Evolutionary conservation across 2,329 filamentous ascomycete genomes (phyloP), one percentile per base, ranked within the genome.

Genomic region (Hypoxylon sp.): DNA sequence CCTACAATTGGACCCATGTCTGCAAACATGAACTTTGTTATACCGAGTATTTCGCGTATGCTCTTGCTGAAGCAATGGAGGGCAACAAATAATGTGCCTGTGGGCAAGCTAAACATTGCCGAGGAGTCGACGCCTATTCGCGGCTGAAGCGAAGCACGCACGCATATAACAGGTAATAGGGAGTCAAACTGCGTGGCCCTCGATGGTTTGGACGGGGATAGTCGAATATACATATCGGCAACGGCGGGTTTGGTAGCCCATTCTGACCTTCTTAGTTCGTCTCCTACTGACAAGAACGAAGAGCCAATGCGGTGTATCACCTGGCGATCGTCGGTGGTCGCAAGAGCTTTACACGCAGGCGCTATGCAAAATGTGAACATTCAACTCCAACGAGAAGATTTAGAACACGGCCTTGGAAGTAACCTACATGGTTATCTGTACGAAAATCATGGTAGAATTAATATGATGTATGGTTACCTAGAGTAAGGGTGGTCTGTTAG

Each of bases 291-390:
- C 7, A 27, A 30, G n/a, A 3, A 22, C 17, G 13, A 35, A 48
- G 14, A 25, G 4, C 42, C 11, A 22, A 2, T 6, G 11, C 27
- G 17, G 25, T 17, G 17, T 25, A 6, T 44, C 17, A 13, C 25
- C 40, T 25, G 42, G 40, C 42, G 46, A 42, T 57, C n/a, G 40
- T 30, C 55, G 33, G 33, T 57, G 44, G 6, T 14, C 27, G 35
- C 10, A 33, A 48, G 31, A 27, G 4, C 33, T 40, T 49, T 58
- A 58, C 35, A 31, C 4, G 49, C 35, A 20, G 37, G 14, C 17
- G 20, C 56, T 61, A 46, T 31, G 46, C 53, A 65, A 25, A 66
- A 56, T 37, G 64, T 61, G 46, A 66, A 66, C 40, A 61, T 61
- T 42, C 20, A 3, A 33, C 33, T 37, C 40, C 3, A 53, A 55